Base-by-base conservation (phyloP, 2,329 filamentous ascomycete genomes). In the Pochonia chlamydosporia region DNA sequence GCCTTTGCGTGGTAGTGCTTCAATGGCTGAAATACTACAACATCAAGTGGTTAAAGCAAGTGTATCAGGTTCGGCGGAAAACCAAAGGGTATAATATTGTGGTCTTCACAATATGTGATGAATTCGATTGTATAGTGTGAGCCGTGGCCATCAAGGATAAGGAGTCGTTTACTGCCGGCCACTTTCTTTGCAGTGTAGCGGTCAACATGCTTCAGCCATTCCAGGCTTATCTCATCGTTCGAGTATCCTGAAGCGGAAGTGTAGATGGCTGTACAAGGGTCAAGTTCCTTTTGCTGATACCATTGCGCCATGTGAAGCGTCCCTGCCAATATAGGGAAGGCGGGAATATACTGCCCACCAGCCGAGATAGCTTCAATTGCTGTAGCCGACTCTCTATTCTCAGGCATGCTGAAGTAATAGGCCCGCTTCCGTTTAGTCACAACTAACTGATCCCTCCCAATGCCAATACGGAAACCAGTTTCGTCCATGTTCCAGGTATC, bases 131-230 rank as follows among this genome's bases (percentile, higher is more conserved):
- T 63, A 37, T 62, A 33, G 55, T 70, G 53, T 50, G 59, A 68
- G 47, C 59, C 48, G 57, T 71, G 53, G 41, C 64, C 54, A 55
- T 71, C 60, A 30, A 71, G 52, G 47, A 72, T 59, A 4, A 72
- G 55, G 4, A 71, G 55, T 21, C 56, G 51, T 56, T 65, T 63
- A 43, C 14, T 41, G 7, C 65, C 57, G 20, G 3, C 13, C 14
- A 21, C 20, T 13, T 25, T 35, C 44, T 51, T 58, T 49, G 54
- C 64, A n/a, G n/a, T n/a, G 52, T 63, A 52, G 44, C 54, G 51
- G 48, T 65, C 54, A 54, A 69, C 68, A 56, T 67, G 52, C 56
- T 64, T 31, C 31, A 68, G 52, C 66, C 52, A 70, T 20, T 52
- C 41, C 40, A 70, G 49, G 24, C 59, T 58, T 37, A 62, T 59